phyloP scores from a whole-genome alignment of 192 early-diverging fungal species.

The Mortierella alpina region DNA sequence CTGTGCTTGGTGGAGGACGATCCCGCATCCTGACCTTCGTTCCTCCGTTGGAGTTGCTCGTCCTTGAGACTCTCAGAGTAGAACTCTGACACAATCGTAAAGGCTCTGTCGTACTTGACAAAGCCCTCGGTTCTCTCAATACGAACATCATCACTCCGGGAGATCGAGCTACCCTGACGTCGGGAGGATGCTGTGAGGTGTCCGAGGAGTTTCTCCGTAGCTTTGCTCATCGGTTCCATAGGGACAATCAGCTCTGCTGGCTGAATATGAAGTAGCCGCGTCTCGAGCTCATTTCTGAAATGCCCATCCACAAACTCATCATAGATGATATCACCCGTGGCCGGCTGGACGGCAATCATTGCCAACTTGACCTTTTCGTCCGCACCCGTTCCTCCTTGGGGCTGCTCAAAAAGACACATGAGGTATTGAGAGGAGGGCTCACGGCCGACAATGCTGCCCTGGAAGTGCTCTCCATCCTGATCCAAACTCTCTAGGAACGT shows the following conservation, averaged over 20 bases:
- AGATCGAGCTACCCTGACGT: not conserved
- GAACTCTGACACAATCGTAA: slow-evolving; percentile 58
- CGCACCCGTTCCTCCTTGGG: slow-evolving; percentile 51
- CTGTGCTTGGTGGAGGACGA: not conserved
- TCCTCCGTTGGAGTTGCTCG: slow-evolving; percentile 2
- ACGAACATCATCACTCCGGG: slow-evolving; percentile 55
- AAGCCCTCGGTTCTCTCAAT: slow-evolving; percentile 66
- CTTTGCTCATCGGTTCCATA: slow-evolving; percentile 55
- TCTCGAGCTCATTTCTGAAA: slow-evolving; percentile 75
- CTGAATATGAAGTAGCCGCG: slow-evolving; percentile 71
- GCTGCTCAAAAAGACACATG: slow-evolving; percentile 62
- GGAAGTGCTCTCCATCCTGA: slow-evolving; percentile 37
- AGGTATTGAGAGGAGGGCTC: slow-evolving; percentile 53
- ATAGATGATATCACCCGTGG: slow-evolving; percentile 78
- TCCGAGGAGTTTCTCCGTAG: slow-evolving; percentile 67
- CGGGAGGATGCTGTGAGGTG: slow-evolving; percentile 39
- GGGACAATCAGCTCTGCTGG: slow-evolving; percentile 77
- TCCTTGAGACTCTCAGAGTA: slow-evolving; percentile 46
- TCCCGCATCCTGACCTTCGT: not conserved
- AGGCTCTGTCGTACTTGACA: slow-evolving; percentile 58
- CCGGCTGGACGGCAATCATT: slow-evolving; percentile 69
- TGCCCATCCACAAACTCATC: slow-evolving; percentile 75
- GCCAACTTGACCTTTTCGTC: slow-evolving; percentile 60
- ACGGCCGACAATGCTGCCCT: slow-evolving; percentile 16
- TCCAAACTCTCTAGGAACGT: slow-evolving; percentile 63